Base-by-base conservation (phyloP, 2,329 filamentous ascomycete species). In the Pseudogymnoascus pannorum region DNA sequence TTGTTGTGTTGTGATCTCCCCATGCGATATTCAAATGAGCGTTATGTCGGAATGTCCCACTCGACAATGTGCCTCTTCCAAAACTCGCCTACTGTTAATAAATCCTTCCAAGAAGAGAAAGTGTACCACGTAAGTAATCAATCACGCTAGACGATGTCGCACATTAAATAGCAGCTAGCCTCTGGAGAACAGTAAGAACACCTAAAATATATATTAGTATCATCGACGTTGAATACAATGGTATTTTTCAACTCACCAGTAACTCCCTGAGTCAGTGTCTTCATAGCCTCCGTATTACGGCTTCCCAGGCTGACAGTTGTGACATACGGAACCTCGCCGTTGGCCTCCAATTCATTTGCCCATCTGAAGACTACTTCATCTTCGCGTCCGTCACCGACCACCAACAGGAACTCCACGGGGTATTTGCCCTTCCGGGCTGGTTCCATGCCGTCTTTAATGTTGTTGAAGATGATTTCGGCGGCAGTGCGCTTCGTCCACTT, bases 321-420 rank as follows among this genome's bases (percentile, higher is more conserved):
- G 3, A 94, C 89, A 61, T 91, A 81, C 58, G 85, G 76, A 44
- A 92, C 80, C 2, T 76, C 75, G 16, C 81, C 80, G 7, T 81
- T 76, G 2, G 81, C 79, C 20, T 80, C 80, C 9, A 96, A 77
- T 57, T 84, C 80, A 75, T 97, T 96, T 16, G 93, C 94, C 93
- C 94, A 97, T 64, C 87, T 87, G 77, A 96, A 97, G 18, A 96
- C 88, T 68, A 91, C 88, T 72, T 97, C 93, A 66, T 97, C 94
- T 68, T 97, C 93, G 31, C 93, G 87, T 42, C 92, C 91, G 70
- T 97, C 92, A 36, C 93, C 93, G 33, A 92, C 84, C 5, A 96
- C 89, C 77, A 97, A 85, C 61, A 97, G 75, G 73, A 97, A 97
- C 71, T 97, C 91, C 0, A 91, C 83, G 0, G 80, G 72, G 14